Conservation (phyloP, 352 stramenopile genomes). For the Saprolegnia parasitica region DNA sequence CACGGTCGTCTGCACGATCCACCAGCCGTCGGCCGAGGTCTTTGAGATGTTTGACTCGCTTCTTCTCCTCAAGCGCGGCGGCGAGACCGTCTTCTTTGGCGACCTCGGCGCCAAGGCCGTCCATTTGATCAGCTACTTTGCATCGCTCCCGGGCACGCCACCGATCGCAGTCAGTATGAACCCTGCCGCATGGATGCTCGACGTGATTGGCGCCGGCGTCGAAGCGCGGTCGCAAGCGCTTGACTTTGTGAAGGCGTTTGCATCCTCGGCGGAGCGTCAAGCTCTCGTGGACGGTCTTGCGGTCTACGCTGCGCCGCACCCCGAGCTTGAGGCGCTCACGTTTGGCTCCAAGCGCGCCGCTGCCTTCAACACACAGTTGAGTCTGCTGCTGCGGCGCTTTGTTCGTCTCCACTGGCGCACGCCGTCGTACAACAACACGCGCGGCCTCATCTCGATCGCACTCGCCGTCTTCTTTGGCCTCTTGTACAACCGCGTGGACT, state of each 20-base stretch:
- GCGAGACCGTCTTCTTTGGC: constrained; percentile 74
- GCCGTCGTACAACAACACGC: constrained; percentile 32
- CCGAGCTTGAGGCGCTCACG: constrained; percentile 4
- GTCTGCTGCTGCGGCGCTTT: constrained; percentile 25
- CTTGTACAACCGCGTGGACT: constrained; percentile 43
- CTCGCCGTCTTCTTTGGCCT: constrained; percentile 43
- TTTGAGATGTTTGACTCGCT: constrained; percentile 83
- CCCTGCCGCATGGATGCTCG: constrained; percentile 87
- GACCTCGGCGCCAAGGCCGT: constrained; percentile 50
- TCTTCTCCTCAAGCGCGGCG: constrained; percentile 80
- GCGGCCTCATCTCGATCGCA: constrained; percentile 35
- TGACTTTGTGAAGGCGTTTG: constrained; percentile 2
- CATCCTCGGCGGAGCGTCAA: neutral
- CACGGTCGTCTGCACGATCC: constrained; percentile 87
- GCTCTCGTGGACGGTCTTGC: neutral
- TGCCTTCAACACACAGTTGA: constrained; percentile 13
- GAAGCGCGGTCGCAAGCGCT: neutral
- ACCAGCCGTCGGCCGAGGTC: constrained; percentile 80
- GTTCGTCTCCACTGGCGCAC: constrained; percentile 34
- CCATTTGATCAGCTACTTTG: constrained; percentile 56
- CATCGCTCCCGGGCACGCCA: constrained; percentile 55
- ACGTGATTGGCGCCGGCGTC: constrained; percentile 44
- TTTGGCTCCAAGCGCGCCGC: constrained; percentile 26
- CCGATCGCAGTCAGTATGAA: constrained; percentile 65
- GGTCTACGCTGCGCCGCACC: neutral